Evolutionary conservation across 345 rosid genomes (phyloP).

Genomic region (Triadica sebifera): DNA sequence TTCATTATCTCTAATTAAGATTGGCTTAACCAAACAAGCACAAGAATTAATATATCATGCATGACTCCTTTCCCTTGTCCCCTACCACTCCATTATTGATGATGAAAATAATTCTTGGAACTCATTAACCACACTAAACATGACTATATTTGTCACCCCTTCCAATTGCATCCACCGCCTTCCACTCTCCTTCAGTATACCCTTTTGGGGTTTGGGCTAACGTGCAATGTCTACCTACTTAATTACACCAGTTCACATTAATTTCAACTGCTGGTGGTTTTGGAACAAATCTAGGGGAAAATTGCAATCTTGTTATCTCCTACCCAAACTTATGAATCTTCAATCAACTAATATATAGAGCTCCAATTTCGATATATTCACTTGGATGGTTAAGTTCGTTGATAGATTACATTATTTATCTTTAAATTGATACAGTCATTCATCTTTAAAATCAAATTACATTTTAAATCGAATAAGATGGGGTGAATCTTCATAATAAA

Average conservation of each 20-base stretch:
- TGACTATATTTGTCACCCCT: slow-evolving; percentile 17
- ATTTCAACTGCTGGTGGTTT: neutral
- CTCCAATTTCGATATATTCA: no score
- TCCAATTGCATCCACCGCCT: slow-evolving; percentile 12
- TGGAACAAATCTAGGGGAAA: neutral
- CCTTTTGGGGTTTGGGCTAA: neutral
- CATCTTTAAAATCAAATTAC: no score
- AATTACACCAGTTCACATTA: slow-evolving; percentile 2
- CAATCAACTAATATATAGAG: no score
- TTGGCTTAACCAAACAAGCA: slow-evolving; percentile 29
- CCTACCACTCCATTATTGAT: slow-evolving; percentile 20
- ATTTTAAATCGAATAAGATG: no score
- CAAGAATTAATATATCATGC: slow-evolving; percentile 12
- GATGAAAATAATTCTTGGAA: neutral
- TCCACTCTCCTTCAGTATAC: neutral
- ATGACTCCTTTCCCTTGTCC: slow-evolving; percentile 41
- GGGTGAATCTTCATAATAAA: no score
- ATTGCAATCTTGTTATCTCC: neutral
- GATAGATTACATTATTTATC: no score
- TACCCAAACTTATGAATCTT: no score
- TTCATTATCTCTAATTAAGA: slow-evolving; percentile 17
- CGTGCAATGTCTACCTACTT: neutral
- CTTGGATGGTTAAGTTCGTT: no score
- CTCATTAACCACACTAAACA: neutral
- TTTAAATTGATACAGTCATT: no score